Percentiles rank a stretch among this genome's conserved stretches.
phyloP scores from a whole-genome alignment of 352 stramenopile species.

The Pythium volutum region DNA sequence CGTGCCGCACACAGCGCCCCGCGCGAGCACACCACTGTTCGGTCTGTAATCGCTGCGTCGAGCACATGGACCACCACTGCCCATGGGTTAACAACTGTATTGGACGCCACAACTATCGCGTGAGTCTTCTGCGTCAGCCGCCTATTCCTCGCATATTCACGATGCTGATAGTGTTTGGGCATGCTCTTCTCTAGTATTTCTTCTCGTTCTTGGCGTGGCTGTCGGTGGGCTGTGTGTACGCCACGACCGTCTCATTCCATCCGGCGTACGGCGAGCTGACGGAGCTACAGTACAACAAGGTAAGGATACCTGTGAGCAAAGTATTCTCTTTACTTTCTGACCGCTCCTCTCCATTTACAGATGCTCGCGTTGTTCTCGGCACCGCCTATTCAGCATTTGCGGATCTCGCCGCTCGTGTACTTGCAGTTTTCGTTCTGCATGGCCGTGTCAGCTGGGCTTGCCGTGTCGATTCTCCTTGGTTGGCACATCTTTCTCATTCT shows the following conservation, averaged over 20 bases:
- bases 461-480: conserved; percentile 55
- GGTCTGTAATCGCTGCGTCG: conserved; percentile 88
- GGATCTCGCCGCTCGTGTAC: conserved; percentile 27
- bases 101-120: conserved; percentile 92
- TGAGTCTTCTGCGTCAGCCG: conserved; percentile 11
- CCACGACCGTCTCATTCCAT: conserved; percentile 49
- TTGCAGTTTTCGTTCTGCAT: conserved; percentile 76
- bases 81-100: conserved; percentile 98
- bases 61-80: conserved; percentile 98
- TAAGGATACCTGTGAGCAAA: conserved; percentile 14
- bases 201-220: conserved; percentile 76
- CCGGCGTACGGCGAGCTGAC: conserved; percentile 55
- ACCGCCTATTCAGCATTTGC: conserved; percentile 17
- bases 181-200: conserved; percentile 51
- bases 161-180: background rate
- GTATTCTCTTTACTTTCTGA: background rate
- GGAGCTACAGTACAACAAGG: conserved; percentile 53
- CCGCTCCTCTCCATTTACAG: conserved; percentile 9
- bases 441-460: conserved; percentile 49
- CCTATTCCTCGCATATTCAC: background rate
- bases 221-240: conserved; percentile 51
- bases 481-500: conserved; percentile 75
- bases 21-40: conserved; percentile 56
- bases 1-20: conserved; percentile 27
- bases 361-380: conserved; percentile 28